Conservation (phyloP, 768 basidiomycete species). For the Gloeostereum incarnatum region DNA sequence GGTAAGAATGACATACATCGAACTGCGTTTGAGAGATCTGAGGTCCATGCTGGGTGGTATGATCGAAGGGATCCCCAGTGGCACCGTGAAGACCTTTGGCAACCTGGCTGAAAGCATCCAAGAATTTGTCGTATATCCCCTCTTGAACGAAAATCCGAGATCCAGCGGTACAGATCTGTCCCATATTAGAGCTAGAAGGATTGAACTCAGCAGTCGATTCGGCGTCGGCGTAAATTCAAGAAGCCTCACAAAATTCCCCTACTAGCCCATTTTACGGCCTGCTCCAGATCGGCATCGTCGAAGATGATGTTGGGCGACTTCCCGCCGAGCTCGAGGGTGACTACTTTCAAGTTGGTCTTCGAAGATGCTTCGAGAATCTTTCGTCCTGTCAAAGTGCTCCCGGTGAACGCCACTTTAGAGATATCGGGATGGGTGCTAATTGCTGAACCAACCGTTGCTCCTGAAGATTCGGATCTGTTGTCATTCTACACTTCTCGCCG, state of each 20-base stretch:
- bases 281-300: conserved; percentile 52
- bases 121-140: conserved; percentile 71
- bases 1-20: conserved; percentile 38
- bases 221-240: background rate
- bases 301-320: conserved; percentile 59
- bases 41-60: conserved; percentile 61
- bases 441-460: conserved; percentile 52
- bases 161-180: conserved; percentile 80
- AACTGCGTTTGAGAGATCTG: conserved; percentile 71
- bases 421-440: conserved; percentile 56
- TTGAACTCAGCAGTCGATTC: too few relatives aligned
- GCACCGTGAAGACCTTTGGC: conserved; percentile 44
- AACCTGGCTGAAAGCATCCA: conserved; percentile 46
- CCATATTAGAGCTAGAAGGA: conserved; percentile 60
- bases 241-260: conserved; percentile 53
- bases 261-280: conserved; percentile 58
- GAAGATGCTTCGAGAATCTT: conserved; percentile 65
- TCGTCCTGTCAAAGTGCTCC: conserved; percentile 63
- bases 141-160: conserved; percentile 80
- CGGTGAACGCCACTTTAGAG: conserved; percentile 71
- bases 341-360: conserved; percentile 65
- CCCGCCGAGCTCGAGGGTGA: conserved; percentile 67
- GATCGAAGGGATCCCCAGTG: conserved; percentile 64
- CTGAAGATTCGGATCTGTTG: conserved; percentile 8
- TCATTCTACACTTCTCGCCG: too few relatives aligned